Evolutionary conservation across 176 grass and related monocot genomes (phyloP), one percentile per base, ranked within the genome.

Genomic region (Raddia distichophylla): DNA sequence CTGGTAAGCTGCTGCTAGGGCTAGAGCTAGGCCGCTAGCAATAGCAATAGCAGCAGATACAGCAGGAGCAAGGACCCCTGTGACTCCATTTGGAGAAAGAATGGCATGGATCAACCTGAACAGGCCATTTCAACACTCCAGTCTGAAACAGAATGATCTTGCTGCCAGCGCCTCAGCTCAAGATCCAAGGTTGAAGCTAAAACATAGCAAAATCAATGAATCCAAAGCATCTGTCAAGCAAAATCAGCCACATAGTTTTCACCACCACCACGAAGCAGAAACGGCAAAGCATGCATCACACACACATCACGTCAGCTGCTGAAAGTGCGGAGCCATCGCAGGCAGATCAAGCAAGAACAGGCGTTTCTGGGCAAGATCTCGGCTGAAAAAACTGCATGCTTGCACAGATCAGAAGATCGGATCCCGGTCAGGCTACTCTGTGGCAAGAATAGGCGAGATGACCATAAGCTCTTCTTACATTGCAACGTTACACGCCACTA

Each of bases 401-500:
- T 37, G 44, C 11, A 40, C 77, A 75, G 78, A 82, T 82, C 49
- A 22, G 59, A 12, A 75, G 78, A 82, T 82, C 49, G 10, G 59
- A 12, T 61, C 9, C 60, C 58, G 14, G 66, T 5, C 37, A 40
- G 60, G 18, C 57, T 50, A 34, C 33, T 52, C 42, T 70, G 43
- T 71, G 71, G 75, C 83, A 73, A 65, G 57, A 73, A 73, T 22
- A 17, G 61, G 48, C 0, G 46, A 14, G 74, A 77, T 68, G 60
- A 74, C 63, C 69, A 89, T 75, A 80, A 85, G 22, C 76, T 81
- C 87, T 85, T 37, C 70, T 84, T 76, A 89, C 82, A 89, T 81
- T 65, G 67, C 60, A 34, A 74, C 59, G 74, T 79, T 83, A 83
- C 80, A 88, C 52, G 56, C 35, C 76, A 72, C 83, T 55, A 49